Evolutionary conservation across 2,329 filamentous ascomycete genomes (phyloP).

Genomic region (Epichloe scottii): DNA sequence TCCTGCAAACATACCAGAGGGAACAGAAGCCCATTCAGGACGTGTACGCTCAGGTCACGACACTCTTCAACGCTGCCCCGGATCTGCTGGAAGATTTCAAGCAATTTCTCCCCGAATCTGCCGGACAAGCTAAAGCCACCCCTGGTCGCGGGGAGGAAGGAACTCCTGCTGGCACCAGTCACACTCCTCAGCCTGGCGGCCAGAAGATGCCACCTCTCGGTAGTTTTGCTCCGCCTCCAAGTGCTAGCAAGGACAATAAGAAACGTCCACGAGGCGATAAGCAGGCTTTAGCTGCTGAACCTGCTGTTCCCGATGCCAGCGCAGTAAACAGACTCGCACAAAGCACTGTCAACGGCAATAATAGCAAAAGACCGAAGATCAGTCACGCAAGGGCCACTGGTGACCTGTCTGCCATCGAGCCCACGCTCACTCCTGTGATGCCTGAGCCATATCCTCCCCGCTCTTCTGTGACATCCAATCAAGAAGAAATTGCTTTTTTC

Average conservation of each 20-base stretch:
- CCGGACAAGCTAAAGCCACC: conserved; percentile 37
- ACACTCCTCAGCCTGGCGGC: conserved; percentile 44
- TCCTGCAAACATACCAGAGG: conserved; percentile 92
- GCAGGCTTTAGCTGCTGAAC: conserved; percentile 33
- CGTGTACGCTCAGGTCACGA: conserved; percentile 93
- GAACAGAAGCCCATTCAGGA: conserved; percentile 98
- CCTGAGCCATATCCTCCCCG: conserved; percentile 77
- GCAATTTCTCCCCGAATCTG: conserved; percentile 89
- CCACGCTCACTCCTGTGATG: conserved; percentile 75
- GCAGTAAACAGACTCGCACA: conserved; percentile 22
- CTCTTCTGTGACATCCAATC: conserved; percentile 57
- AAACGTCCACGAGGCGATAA: conserved; percentile 62
- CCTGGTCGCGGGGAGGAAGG: conserved; percentile 46
- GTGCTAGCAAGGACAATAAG: conserved; percentile 80
- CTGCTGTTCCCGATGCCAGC: conserved; percentile 31
- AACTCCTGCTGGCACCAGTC: conserved; percentile 29
- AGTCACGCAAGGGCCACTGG: conserved; percentile 51
- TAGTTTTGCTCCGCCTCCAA: conserved; percentile 75
- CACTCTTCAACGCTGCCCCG: conserved; percentile 81
- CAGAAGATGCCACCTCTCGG: conserved; percentile 87
- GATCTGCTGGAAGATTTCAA: conserved; percentile 97
- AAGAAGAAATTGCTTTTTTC: conserved; percentile 87
- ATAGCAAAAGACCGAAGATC: conserved; percentile 58
- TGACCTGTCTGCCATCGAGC: conserved; percentile 57
- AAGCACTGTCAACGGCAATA: conserved; percentile 23